Conservation (phyloP, 148 eudicot species). For the Polygonum aviculare region DNA sequence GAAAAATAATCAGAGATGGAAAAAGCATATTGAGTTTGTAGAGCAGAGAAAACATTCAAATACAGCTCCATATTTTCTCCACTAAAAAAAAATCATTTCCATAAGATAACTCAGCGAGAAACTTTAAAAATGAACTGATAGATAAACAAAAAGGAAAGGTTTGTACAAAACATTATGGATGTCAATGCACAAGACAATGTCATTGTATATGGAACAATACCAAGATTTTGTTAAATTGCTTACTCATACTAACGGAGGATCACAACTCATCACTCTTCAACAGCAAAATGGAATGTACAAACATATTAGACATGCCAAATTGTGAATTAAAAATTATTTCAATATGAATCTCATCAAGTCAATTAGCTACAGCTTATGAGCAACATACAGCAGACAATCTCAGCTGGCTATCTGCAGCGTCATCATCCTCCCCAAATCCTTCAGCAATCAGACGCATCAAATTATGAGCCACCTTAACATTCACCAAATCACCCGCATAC, state of each 20-base stretch:
- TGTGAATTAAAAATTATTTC: not conserved
- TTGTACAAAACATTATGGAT: not conserved
- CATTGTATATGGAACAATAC: not conserved
- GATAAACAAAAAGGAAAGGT: not conserved
- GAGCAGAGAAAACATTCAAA: not conserved
- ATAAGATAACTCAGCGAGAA: not conserved
- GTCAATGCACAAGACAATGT: not conserved
- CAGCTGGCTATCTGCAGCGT: conserved; percentile 80
- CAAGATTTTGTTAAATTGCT: not conserved
- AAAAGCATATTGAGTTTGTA: not conserved
- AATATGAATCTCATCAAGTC: not conserved
- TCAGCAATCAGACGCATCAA: conserved; percentile 97
- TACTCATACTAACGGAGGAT: not conserved
- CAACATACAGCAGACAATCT: conserved; percentile 92
- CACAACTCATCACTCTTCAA: not conserved
- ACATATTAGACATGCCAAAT: not conserved
- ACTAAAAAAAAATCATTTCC: not conserved
- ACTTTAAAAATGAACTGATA: not conserved
- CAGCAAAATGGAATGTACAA: not conserved
- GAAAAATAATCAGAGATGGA: not conserved
- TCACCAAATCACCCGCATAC: conserved; percentile 98
- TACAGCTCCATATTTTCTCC: not conserved
- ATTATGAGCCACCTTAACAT: conserved; percentile 86
- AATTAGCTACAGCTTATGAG: not conserved
- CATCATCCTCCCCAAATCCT: conserved; percentile 97